phyloP scores from a whole-genome alignment of 1,284 basidiomycete species.

The Fomes fomentarius region DNA sequence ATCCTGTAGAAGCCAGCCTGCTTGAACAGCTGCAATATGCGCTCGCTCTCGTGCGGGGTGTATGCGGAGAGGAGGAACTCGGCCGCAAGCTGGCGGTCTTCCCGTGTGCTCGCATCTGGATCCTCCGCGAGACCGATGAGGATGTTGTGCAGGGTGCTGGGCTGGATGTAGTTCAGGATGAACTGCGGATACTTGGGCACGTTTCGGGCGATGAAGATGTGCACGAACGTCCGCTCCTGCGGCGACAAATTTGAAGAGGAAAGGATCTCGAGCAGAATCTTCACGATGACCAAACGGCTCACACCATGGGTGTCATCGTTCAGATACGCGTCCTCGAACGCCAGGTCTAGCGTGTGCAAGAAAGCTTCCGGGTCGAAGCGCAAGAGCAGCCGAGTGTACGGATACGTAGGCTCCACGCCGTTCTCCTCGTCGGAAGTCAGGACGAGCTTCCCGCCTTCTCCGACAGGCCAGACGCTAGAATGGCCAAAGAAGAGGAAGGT shows the following conservation, averaged over 20 bases:
- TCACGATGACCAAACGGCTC: slow-evolving; percentile 83
- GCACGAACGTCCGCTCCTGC: slow-evolving; percentile 79
- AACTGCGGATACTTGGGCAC: slow-evolving; percentile 96
- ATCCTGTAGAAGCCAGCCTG: slow-evolving; percentile 91
- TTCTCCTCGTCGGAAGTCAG: slow-evolving; percentile 76
- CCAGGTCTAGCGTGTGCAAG: slow-evolving; percentile 92
- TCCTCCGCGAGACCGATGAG: slow-evolving; percentile 81
- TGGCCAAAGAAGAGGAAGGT: slow-evolving; percentile 84
- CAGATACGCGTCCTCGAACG: slow-evolving; percentile 92
- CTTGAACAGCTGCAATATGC: slow-evolving; percentile 75
- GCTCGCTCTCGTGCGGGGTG: slow-evolving; percentile 78
- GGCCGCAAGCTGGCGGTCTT: slow-evolving; percentile 93
- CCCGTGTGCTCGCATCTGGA: slow-evolving; percentile 72
- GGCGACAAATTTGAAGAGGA: slow-evolving; percentile 57
- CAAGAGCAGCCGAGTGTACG: slow-evolving; percentile 85
- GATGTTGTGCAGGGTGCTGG: slow-evolving; percentile 73
- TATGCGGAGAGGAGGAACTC: slow-evolving; percentile 96
- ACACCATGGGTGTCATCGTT: slow-evolving; percentile 74
- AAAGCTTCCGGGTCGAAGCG: slow-evolving; percentile 94
- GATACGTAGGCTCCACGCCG: slow-evolving; percentile 80
- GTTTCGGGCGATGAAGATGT: slow-evolving; percentile 97
- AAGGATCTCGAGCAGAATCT: slow-evolving; percentile 84
- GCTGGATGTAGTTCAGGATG: slow-evolving; percentile 67
- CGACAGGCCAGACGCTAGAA: slow-evolving; percentile 78
- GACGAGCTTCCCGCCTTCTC: slow-evolving; percentile 71